Evolutionary conservation across 495 filamentous ascomycete species (phyloP).

Genomic region (Mytilinidion resinicola): DNA sequence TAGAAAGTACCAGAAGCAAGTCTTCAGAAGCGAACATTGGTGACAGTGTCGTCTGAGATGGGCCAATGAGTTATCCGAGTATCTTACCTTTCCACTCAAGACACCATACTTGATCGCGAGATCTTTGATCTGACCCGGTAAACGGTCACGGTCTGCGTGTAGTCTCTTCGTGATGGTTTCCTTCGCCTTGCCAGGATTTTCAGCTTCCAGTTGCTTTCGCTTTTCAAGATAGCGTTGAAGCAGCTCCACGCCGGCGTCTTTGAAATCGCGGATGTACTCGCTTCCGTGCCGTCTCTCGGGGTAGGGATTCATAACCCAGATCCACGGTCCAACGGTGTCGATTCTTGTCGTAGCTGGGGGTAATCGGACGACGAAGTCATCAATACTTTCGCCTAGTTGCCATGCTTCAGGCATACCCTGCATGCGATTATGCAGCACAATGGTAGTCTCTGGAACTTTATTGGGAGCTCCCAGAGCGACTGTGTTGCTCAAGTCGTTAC

Average conservation of each 20-base stretch:
- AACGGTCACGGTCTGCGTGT: constrained; percentile 43
- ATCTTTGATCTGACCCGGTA: constrained; percentile 49
- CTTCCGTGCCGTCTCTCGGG: constrained; percentile 11
- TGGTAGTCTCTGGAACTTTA: background rate
- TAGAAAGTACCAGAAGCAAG: background rate
- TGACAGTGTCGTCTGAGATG: no score
- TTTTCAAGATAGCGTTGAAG: constrained; percentile 41
- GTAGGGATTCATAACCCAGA: constrained; percentile 56
- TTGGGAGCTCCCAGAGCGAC: background rate
- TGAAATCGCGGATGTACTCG: constrained; percentile 40
- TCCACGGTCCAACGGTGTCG: constrained; percentile 50
- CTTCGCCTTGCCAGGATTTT: constrained; percentile 37
- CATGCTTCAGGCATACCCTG: constrained; percentile 38
- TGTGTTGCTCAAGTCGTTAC: no score
- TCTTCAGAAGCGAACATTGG: no score
- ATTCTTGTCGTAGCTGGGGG: constrained; percentile 48
- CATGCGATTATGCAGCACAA: constrained; percentile 43
- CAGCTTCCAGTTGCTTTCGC: constrained; percentile 37
- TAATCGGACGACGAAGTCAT: constrained; percentile 57
- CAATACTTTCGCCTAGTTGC: constrained; percentile 54
- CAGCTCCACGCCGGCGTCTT: constrained; percentile 39
- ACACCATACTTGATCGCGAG: constrained; percentile 51
- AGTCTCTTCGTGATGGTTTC: constrained; percentile 45
- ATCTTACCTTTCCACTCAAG: constrained; percentile 54
- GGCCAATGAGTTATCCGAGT: constrained; percentile 5